Percentiles rank a stretch among this genome's conserved stretches.
phyloP scores from a whole-genome alignment of 139 green algal genomes.

The Bryopsis sp. region DNA sequence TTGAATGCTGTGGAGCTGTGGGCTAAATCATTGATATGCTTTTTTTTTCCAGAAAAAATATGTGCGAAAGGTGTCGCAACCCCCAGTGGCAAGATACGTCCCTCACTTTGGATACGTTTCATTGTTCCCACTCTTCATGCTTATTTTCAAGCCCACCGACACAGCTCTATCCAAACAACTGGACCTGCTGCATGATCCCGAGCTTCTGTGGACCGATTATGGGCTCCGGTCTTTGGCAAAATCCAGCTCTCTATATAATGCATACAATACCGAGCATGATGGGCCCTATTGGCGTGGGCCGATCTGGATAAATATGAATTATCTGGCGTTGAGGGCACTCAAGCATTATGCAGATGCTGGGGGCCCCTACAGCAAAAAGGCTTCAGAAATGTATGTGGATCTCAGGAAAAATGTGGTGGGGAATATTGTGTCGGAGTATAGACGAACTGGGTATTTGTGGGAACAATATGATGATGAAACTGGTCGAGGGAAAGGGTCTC shows the following conservation, averaged over 20 bases:
- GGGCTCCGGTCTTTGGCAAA: constrained; percentile 58
- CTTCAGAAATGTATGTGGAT: constrained; percentile 30
- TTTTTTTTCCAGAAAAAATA: constrained; percentile 7
- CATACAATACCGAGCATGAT: constrained; percentile 84
- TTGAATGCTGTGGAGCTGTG: no score
- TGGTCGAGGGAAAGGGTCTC: constrained; percentile 65
- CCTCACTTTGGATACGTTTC: constrained; percentile 81
- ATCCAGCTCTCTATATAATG: constrained; percentile 52
- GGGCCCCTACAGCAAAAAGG: constrained; percentile 26
- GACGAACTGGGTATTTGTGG: constrained; percentile 65
- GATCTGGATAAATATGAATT: constrained; percentile 96
- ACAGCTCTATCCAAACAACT: constrained; percentile 45
- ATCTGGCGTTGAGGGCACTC: constrained; percentile 58
- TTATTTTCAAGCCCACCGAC: constrained; percentile 55
- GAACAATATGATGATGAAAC: constrained; percentile 78
- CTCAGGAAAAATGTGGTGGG: constrained; percentile 52
- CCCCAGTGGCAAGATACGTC: constrained; percentile 49
- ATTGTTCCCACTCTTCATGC: constrained; percentile 87
- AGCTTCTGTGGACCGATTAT: constrained; percentile 62
- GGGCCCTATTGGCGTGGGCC: constrained; percentile 84
- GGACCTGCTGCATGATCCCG: constrained; percentile 38
- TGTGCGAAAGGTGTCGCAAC: constrained; percentile 18
- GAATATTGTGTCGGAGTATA: constrained; percentile 67
- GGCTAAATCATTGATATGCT: no score
- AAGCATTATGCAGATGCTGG: constrained; percentile 26